phyloP scores from a whole-genome alignment of 1,284 basidiomycete species.

The Wallemia mellicola region DNA sequence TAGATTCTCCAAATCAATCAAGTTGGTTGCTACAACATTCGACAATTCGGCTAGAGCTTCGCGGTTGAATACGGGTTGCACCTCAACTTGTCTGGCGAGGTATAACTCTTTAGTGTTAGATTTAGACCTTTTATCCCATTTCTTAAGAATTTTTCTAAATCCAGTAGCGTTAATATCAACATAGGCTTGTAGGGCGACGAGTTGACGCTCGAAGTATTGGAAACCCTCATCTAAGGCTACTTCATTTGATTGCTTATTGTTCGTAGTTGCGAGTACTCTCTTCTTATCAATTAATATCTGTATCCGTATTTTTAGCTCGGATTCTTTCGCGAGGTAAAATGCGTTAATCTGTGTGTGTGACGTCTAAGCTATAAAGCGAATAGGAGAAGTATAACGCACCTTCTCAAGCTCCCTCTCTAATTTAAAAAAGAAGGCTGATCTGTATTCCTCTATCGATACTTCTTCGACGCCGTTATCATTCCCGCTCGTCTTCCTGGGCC shows the following conservation, averaged over 20 bases:
- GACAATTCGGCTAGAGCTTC: conserved; percentile 78
- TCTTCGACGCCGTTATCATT: conserved; percentile 2
- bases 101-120: conserved; percentile 89
- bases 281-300: conserved; percentile 80
- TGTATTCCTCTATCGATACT: conserved; percentile 56
- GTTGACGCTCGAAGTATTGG: conserved; percentile 47
- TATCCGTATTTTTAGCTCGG: conserved; percentile 68
- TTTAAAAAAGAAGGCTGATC: conserved; percentile 97
- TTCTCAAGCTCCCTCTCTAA: conserved; percentile 93
- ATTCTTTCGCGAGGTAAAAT: conserved; percentile 97
- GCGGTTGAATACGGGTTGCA: conserved; percentile 90
- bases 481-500: background rate
- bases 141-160: conserved; percentile 93
- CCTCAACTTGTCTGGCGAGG: conserved; percentile 83
- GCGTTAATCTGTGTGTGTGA: conserved; percentile 51
- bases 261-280: conserved; percentile 15
- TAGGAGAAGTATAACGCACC: conserved; percentile 20
- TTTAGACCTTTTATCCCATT: conserved; percentile 92
- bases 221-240: conserved; percentile 85
- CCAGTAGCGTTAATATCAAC: conserved; percentile 94
- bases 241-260: conserved; percentile 14
- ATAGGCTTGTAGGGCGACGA: conserved; percentile 35
- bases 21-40: conserved; percentile 74
- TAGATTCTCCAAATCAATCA: conserved; percentile 59
- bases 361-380: background rate